These are phyloP conservation scores for Alternaria sp. DNA, from an alignment of 2,329 filamentous ascomycete species.

Conservation along the genomic window DNA sequence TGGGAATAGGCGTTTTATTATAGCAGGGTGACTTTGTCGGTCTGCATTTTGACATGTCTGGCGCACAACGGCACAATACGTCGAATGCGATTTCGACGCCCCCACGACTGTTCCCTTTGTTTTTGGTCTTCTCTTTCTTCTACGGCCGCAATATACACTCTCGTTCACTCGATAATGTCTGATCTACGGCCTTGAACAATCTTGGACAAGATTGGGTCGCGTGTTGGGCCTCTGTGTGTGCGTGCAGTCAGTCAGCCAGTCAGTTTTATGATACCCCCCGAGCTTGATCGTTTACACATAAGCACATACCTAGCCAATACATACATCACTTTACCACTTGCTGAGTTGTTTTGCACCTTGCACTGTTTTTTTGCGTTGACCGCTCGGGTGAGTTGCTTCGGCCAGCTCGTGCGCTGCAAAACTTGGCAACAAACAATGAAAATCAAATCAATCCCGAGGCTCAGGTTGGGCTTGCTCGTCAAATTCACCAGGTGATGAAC, in stretches of 20 bases:
- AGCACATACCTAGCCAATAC: neutral
- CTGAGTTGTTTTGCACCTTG: neutral
- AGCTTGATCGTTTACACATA: neutral
- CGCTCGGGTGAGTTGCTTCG: too few species aligned
- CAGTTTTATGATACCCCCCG: conserved; percentile 13
- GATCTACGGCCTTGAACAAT: conserved; percentile 16
- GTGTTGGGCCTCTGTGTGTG: conserved; percentile 1
- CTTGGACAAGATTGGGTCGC: conserved; percentile 4
- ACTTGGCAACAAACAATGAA: too few species aligned
- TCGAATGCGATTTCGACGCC: conserved; percentile 48
- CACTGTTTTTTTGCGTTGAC: neutral
- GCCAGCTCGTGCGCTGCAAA: too few species aligned
- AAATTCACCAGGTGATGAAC: too few species aligned
- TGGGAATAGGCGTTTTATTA: conserved; percentile 11
- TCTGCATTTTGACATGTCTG: conserved; percentile 17
- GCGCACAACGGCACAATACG: conserved; percentile 41
- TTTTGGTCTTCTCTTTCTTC: conserved; percentile 34
- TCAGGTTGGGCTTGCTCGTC: too few species aligned
- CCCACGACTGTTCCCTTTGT: conserved; percentile 46
- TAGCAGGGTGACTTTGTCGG: conserved; percentile 1
- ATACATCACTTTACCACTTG: neutral
- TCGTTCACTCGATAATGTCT: conserved; percentile 24
- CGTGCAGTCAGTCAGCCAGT: conserved; percentile 4
- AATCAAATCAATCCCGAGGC: too few species aligned
- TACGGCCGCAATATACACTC: conserved; percentile 12